phyloP scores from a whole-genome alignment of 192 early-diverging fungal genomes.

The Backusella macrospora region DNA sequence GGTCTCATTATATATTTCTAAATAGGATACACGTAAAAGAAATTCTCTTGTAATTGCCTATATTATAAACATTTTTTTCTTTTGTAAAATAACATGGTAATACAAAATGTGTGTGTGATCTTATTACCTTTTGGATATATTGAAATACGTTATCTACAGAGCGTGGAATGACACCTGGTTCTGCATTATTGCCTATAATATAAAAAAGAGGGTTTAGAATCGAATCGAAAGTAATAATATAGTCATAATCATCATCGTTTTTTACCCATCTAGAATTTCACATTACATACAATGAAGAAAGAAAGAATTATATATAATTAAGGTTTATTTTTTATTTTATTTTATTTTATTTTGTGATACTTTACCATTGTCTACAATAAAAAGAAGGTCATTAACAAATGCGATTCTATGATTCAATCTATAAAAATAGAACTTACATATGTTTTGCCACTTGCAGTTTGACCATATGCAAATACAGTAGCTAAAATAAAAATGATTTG shows the following conservation, averaged over 20 bases:
- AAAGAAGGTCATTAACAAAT: neutral
- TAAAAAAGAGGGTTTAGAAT: neutral
- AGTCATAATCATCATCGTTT: neutral
- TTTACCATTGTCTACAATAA: constrained; percentile 49
- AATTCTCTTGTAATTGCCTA: constrained; percentile 76
- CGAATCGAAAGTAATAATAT: neutral
- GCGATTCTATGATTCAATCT: neutral
- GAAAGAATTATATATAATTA: constrained; percentile 15
- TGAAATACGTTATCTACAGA: constrained; percentile 79
- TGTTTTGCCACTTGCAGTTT: constrained; percentile 96
- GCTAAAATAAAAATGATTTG: constrained; percentile 45
- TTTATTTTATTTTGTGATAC: neutral
- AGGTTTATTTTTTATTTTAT: neutral
- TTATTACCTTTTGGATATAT: constrained; percentile 63
- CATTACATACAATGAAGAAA: neutral
- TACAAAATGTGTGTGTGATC: neutral
- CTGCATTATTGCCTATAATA: constrained; percentile 58
- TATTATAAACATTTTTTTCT: constrained; percentile 8
- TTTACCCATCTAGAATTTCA: constrained; percentile 20
- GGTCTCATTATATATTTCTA: constrained; percentile 98
- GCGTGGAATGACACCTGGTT: constrained; percentile 78
- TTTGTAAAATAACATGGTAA: neutral
- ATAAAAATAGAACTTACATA: constrained; percentile 45
- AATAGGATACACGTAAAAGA: constrained; percentile 91
- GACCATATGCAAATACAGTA: constrained; percentile 98